These are phyloP conservation scores for Pelargonium cotyledonis DNA, from an alignment of 441 rosid species.

Conservation along the genomic window DNA sequence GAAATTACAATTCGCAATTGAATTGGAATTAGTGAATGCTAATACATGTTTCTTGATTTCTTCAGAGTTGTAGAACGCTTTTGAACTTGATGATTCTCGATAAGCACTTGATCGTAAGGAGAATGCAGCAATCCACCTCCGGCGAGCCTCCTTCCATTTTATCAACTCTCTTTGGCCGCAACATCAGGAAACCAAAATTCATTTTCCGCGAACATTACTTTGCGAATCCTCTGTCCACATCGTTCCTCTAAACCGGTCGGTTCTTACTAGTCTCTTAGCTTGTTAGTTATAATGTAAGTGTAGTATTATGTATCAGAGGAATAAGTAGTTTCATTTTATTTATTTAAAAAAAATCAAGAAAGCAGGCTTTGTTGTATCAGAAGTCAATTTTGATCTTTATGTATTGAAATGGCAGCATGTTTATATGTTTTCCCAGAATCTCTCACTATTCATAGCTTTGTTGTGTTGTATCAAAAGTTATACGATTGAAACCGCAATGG, in stretches of 20 bases:
- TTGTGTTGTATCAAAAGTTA: no score
- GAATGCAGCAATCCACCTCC: slow-evolving; percentile 50
- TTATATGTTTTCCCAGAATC: no score
- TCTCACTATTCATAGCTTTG: no score
- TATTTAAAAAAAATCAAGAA: no score
- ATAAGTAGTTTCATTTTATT: no score
- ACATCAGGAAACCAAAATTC: slow-evolving; percentile 38
- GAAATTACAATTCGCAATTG: not conserved
- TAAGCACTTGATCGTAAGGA: slow-evolving; percentile 50
- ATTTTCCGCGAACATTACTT: slow-evolving; percentile 62
- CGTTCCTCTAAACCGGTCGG: slow-evolving; percentile 21
- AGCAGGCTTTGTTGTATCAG: no score
- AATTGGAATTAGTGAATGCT: not conserved
- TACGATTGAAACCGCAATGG: no score
- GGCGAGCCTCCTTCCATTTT: slow-evolving; percentile 53
- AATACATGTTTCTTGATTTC: slow-evolving; percentile 10
- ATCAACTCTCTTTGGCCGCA: slow-evolving; percentile 35
- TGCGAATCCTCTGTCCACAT: slow-evolving; percentile 50
- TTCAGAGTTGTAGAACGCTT: slow-evolving; percentile 67
- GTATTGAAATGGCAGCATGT: no score
- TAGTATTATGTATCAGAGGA: no score
- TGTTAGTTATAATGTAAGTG: no score
- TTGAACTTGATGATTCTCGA: slow-evolving; percentile 75
- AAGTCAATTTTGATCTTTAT: no score
- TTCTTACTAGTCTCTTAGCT: no score